Base-by-base conservation (phyloP, 2,329 filamentous ascomycete genomes). In the Macroventuria anomochaeta region DNA sequence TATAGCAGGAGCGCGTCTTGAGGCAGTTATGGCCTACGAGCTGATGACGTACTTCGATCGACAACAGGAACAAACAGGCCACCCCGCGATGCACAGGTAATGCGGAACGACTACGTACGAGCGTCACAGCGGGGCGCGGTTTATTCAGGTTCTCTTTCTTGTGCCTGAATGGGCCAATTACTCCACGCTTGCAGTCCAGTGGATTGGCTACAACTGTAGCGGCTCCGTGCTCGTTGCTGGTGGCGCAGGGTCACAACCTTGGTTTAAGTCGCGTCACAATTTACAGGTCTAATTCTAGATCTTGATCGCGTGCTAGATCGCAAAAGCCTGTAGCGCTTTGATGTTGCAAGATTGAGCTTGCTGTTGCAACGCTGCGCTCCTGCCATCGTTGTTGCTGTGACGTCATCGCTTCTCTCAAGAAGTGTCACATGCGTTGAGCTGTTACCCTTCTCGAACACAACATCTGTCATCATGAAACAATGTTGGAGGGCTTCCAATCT, bases 1-100 rank as follows among this genome's bases (percentile, higher is more conserved):
- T 39, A 42, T 42, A 33, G 32, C 41, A 49, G 37, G 50, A 47
- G 59, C 37, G 38, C 37, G 36, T 44, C 39, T 15, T 51, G 40
- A 47, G 18, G 51, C 49, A 57, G 57, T 55, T 55, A 57, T 55
- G 57, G 41, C 29, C 15, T 46, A 51, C 43, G 52, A 46, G 46
- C 44, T 34, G 38, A 59, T 64, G 62, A 66, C 62, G 63, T 64
- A 64, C 18, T 13, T 20, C 17, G 26, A 47, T 32, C 44, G 20
- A 25, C 41, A 38, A 36, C 40, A 43, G 32, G 39, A 31, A 53
- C 43, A 53, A 37, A 23, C 44, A 44, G 38, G 46, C 56, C 49
- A 54, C 40, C 53, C 47, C 39, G 53, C 52, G 50, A 42, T 44
- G 55, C 52, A 49, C 26, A 59, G 44, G 46, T 25, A 43, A 54